A percentile compares a stretch with the other conserved stretches of the same genome.
Evolutionary conservation across 768 basidiomycete genomes (phyloP).

Genomic region (Rhizopogon sp.): DNA sequence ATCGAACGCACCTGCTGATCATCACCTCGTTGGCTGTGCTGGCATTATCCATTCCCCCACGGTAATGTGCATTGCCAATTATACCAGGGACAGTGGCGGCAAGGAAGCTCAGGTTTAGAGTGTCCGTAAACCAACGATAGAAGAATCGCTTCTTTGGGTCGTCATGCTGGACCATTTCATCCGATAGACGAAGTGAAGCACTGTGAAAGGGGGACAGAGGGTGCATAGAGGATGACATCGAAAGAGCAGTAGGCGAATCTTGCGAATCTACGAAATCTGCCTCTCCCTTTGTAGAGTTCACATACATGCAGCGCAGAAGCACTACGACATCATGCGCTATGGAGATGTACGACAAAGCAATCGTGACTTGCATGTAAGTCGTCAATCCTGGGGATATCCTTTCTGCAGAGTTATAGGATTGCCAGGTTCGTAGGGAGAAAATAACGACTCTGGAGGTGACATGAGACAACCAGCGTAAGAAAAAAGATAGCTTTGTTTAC

Average conservation of each 20-base stretch:
- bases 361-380: slow-evolving; percentile 15
- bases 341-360: slow-evolving; percentile 24
- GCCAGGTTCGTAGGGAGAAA: slow-evolving; percentile 15
- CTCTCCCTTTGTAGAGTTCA: slow-evolving; percentile 32
- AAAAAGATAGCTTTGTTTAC: slow-evolving; percentile 13
- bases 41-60: slow-evolving; percentile 14
- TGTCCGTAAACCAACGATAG: slow-evolving; percentile 25
- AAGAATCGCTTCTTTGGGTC: slow-evolving; percentile 21
- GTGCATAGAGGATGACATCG: slow-evolving; percentile 9
- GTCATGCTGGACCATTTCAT: slow-evolving; percentile 18
- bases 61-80: slow-evolving; percentile 19
- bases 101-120: slow-evolving; percentile 24
- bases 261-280: slow-evolving; percentile 18
- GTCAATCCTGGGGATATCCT: slow-evolving; percentile 8
- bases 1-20: slow-evolving; percentile 18
- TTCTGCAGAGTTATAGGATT: slow-evolving; percentile 11
- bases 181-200: neutral
- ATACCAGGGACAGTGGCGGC: slow-evolving; percentile 26
- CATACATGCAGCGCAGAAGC: slow-evolving; percentile 32
- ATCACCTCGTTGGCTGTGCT: slow-evolving; percentile 14
- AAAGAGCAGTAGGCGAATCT: slow-evolving; percentile 17
- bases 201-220: slow-evolving; percentile 9
- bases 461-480: neutral
- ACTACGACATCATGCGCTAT: slow-evolving; percentile 30
- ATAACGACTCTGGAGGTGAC: slow-evolving; percentile 11